Evolutionary conservation across 106 monocot genomes (phyloP).

Genomic region (Platanthera guangdongensis): DNA sequence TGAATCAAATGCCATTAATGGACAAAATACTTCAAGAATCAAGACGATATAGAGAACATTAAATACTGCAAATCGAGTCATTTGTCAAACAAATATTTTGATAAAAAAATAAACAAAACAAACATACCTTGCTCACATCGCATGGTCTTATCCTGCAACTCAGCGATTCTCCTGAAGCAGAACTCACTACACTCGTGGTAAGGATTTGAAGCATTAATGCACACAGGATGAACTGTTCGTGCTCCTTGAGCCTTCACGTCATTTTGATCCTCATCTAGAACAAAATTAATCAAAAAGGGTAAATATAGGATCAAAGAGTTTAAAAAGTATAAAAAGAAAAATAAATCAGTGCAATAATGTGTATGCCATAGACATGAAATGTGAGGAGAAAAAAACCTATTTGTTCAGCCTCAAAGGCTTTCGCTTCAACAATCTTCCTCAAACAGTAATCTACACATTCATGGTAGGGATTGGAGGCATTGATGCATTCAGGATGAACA

Average conservation of each 20-base stretch:
- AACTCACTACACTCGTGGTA: constrained; percentile 50
- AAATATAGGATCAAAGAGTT: not conserved
- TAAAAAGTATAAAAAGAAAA: not conserved
- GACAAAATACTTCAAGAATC: not conserved
- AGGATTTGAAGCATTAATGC: constrained; percentile 34
- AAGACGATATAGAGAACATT: not conserved
- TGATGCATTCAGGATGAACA: constrained; percentile 19
- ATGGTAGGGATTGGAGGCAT: constrained; percentile 25
- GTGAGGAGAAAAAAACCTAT: constrained; percentile 2
- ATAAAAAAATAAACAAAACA: constrained; percentile 3
- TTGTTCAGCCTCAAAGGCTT: not conserved
- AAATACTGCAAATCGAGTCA: not conserved
- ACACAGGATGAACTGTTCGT: constrained; percentile 37
- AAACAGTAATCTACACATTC: constrained; percentile 22
- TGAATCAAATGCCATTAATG: not conserved
- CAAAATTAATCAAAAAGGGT: not conserved
- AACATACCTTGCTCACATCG: not conserved
- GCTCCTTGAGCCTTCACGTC: constrained; percentile 12
- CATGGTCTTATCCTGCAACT: constrained; percentile 16
- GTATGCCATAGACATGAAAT: not conserved
- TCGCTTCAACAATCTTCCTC: constrained; percentile 7
- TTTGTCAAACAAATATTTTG: not conserved
- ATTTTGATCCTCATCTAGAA: constrained; percentile 16
- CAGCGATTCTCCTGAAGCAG: constrained; percentile 52
- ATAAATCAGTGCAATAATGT: not conserved